phyloP scores from a whole-genome alignment of 345 rosid genomes.

The Microcos paniculata region DNA sequence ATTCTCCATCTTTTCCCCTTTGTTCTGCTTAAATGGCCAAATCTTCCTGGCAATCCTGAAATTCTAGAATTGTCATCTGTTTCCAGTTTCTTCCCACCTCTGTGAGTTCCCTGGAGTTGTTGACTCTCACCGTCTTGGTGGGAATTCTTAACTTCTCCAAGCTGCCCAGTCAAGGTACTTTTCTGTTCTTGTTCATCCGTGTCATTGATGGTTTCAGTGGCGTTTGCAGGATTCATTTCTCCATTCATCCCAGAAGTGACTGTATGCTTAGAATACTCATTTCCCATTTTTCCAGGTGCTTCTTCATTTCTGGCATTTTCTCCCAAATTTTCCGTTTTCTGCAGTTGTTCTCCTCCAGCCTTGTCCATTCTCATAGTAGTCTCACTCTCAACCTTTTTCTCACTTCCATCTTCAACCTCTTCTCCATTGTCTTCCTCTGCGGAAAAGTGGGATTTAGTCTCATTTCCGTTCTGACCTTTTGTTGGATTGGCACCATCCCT shows the following conservation, averaged over 20 bases:
- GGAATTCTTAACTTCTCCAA: slow-evolving; percentile 1
- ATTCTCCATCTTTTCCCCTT: slow-evolving; percentile 37
- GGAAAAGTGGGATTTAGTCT: background rate
- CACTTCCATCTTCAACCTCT: slow-evolving; percentile 17
- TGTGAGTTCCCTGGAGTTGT: slow-evolving; percentile 5
- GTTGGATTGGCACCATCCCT: background rate
- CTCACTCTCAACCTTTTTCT: background rate
- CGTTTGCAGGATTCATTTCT: slow-evolving; percentile 9
- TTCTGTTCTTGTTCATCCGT: slow-evolving; percentile 12
- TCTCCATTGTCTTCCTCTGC: background rate
- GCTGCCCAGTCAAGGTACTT: background rate
- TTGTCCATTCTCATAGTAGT: slow-evolving; percentile 2
- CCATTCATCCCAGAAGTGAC: background rate
- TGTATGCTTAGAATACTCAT: background rate
- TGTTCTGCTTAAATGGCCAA: slow-evolving; percentile 17
- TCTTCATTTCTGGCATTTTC: slow-evolving; percentile 9
- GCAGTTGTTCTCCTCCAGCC: slow-evolving; percentile 2
- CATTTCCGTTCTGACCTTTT: background rate
- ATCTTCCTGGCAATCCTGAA: slow-evolving; percentile 13
- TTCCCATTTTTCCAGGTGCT: background rate
- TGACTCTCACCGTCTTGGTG: slow-evolving; percentile 12
- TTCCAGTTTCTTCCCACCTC: slow-evolving; percentile 28
- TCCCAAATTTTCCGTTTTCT: slow-evolving; percentile 8
- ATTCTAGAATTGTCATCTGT: slow-evolving; percentile 1
- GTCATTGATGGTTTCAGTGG: background rate